Base-by-base conservation (phyloP, 148 eudicot genomes). In the Dianthus caryophyllus region DNA sequence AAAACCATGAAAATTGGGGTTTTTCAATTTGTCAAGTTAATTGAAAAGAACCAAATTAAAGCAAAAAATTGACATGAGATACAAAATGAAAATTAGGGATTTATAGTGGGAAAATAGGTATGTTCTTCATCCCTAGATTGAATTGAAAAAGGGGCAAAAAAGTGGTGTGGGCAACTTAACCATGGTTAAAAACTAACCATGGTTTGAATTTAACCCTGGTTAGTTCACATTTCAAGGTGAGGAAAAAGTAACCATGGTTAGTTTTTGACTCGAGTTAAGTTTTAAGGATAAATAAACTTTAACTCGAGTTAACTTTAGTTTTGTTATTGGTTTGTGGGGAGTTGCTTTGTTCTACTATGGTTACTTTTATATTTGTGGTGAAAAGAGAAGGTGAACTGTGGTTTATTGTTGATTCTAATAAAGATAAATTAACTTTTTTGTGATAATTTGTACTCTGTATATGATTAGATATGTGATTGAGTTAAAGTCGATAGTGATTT, bases 81-180 rank as follows among this genome's bases (percentile, higher is more conserved):
- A 24, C 20, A 54, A 71, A 10, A 25, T 39, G 16, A 18, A 16
- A 33, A 22, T 1, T 12, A 29, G 53, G 29, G 9, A 38, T 64
- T 47, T 70, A 44, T 64, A 53, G 41, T 6, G 55, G 55, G 11
- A 11, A 54, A 64, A 43, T 64, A 25, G 41, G 75, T 64, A 16
- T 62, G 61, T 53, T 63, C 63, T 17, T 44, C 53, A 17, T 41
- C 61, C 69, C 41, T 53, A 44, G 68, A 63, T 71, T 66, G 65
- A 53, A 62, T 50, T 36, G 55, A 61, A 62, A 51, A 27, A 64
- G 29, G 50, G 74, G 46, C n/a, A 33, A 33, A 33, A 64, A 62
- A 66, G 44, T 71, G n/a, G 63, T 71, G 61, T 26, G 67, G 52
- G 62, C 7, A 16, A 29, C 22, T 16, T 56, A 27, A 55, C 60